Evolutionary conservation across 176 grass and related monocot species (phyloP), one percentile per base, ranked within the genome.

Genomic region (Melocanna baccifera): DNA sequence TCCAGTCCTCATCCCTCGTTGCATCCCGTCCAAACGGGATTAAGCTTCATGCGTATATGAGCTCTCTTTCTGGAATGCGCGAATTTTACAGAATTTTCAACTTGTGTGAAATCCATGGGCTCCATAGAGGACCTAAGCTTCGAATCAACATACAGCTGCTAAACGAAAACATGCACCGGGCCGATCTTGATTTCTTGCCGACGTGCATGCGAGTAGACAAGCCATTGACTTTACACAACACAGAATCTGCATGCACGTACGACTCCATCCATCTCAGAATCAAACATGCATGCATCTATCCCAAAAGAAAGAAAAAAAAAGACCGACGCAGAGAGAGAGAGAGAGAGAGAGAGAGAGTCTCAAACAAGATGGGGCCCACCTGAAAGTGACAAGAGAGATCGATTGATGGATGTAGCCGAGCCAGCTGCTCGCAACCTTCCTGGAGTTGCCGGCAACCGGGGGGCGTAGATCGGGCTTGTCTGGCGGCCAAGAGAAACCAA

Each of bases 381-480:
- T 65, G 62, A 65, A 65, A 65, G 62, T 26, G 62, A 36, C 6
- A 1, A 64, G 15, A 65, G 62, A 18, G 14, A 9, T 64, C 13
- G 14, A 64, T 19, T 19, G 29, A 34, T 34, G 14, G 62, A 36
- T 36, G 62, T 19, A 9, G 62, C 62, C 29, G 62, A 16, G 29
- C 62, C 13, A 65, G 29, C 30, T 37, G 63, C 30, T 10, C 1
- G 63, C 30, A 9, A 37, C 29, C 30, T 40, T 83, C 81, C 42
- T 12, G 45, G 53, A 41, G 53, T 86, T 86, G 75, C 84, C 75
- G 84, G 84, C 75, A 9, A 20, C 30, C 29, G 41, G 84, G 84
- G 84, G 84, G 66, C 84, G 75, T 86, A 68, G 75, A 86, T 79
- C 65, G 53, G 65, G 41, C 84, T 40, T 86, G 84, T 86, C 75